phyloP scores from a whole-genome alignment of 257 asterid genomes.

The Leptodermis oblonga region DNA sequence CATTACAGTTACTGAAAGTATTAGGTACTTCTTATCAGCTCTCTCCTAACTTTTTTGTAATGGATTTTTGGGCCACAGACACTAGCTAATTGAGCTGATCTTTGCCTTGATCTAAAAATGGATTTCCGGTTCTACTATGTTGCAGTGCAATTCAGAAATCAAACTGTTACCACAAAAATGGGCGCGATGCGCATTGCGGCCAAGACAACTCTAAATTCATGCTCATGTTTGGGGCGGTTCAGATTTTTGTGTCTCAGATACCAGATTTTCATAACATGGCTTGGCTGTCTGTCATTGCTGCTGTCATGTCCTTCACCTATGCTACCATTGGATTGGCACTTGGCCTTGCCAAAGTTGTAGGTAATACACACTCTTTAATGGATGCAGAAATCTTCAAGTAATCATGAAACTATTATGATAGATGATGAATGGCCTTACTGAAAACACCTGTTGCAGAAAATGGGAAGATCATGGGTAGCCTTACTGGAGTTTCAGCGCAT shows the following conservation, averaged over 20 bases:
- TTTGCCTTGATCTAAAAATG: neutral
- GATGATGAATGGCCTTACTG: neutral
- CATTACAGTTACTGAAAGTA: slow-evolving; percentile 31
- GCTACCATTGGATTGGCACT: slow-evolving; percentile 59
- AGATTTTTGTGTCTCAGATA: slow-evolving; percentile 58
- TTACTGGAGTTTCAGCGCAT: slow-evolving; percentile 12
- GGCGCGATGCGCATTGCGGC: slow-evolving; percentile 44
- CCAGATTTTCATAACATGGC: slow-evolving; percentile 60
- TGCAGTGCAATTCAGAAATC: slow-evolving; percentile 67
- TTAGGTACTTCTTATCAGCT: slow-evolving; percentile 10
- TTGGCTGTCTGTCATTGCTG: slow-evolving; percentile 63
- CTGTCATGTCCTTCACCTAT: slow-evolving; percentile 65
- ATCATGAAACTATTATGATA: neutral
- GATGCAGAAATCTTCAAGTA: neutral
- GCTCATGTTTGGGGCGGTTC: slow-evolving; percentile 51
- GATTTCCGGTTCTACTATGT: neutral
- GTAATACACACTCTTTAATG: slow-evolving; percentile 19
- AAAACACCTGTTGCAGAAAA: slow-evolving; percentile 37
- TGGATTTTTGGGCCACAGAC: neutral
- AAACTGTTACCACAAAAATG: slow-evolving; percentile 59
- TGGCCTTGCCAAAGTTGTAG: slow-evolving; percentile 64
- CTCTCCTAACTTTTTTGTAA: slow-evolving; percentile 15
- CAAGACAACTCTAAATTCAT: slow-evolving; percentile 36
- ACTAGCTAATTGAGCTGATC: neutral
- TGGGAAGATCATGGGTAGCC: slow-evolving; percentile 52